A percentile compares a stretch with the other conserved stretches of the same genome.
These are phyloP conservation scores for Rhizoclosmatium globosum DNA, from an alignment of 192 early-diverging fungal genomes.

Conservation along the genomic window DNA sequence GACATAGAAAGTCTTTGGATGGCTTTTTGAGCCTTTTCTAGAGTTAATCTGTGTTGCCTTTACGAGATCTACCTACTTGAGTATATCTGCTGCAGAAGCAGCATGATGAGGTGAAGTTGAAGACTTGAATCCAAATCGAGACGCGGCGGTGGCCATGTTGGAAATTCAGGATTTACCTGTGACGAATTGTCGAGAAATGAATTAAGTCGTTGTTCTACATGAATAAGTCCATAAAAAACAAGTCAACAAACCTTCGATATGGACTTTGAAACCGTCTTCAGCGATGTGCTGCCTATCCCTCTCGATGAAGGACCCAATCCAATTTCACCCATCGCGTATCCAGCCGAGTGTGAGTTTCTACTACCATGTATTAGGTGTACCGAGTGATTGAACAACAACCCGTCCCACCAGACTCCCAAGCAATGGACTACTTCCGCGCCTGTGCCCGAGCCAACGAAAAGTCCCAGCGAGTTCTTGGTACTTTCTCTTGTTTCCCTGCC, in stretches of 20 bases:
- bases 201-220: too few relatives aligned
- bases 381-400: background rate
- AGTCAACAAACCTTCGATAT: background rate
- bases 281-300: constrained; percentile 74
- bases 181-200: background rate
- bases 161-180: background rate
- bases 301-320: constrained; percentile 86
- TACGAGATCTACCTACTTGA: background rate
- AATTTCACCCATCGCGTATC: constrained; percentile 81
- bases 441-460: constrained; percentile 74
- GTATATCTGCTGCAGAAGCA: background rate
- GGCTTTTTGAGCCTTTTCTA: constrained; percentile 22
- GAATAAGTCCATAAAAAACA: background rate
- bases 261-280: constrained; percentile 38
- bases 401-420: constrained; percentile 56
- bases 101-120: background rate
- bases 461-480: constrained; percentile 76
- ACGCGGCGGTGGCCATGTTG: constrained; percentile 2
- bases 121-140: background rate
- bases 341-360: constrained; percentile 70
- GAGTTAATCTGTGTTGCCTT: background rate
- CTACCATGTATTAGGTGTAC: background rate
- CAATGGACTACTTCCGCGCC: constrained; percentile 92
- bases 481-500: background rate
- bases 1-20: constrained; percentile 26